Evolutionary conservation across 768 basidiomycete genomes (phyloP), one percentile per base, ranked within the genome.

Genomic region (Lactarius quietus): DNA sequence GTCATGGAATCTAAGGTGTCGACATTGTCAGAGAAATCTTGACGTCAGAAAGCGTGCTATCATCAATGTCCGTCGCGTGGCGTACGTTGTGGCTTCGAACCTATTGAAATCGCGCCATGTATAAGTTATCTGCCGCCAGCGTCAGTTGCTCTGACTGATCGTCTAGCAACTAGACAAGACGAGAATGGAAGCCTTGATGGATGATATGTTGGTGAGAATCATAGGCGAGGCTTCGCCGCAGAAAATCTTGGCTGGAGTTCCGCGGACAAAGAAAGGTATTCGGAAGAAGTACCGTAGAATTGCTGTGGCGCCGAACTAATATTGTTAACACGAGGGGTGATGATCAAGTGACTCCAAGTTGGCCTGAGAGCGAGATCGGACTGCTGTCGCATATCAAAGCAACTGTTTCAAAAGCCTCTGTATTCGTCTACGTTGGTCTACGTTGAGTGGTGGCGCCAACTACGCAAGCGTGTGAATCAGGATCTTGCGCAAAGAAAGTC

Each of bases 101-200:
- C 48, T 26, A 51, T 51, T 51, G 48, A 26, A n/a, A 7, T 26
- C 2, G 48, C 2, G 7, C 45, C 23, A 48, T 15, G 14, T 26
- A 15, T 28, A 15, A 51, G 14, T 6, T 51, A 17, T 51, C 14
- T 33, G 48, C 48, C 23, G 48, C 48, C 26, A 41, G 33, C 9
- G 18, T 64, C 23, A n/a, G 2, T 23, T 33, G 17, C 10, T 31
- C 6, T 33, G 35, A 10, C 17, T 14, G 10, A 61, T 65, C 59
- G 43, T 48, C 48, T 65, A 55, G 56, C 64, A 59, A 65, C 64
- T 55, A 61, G 23, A n/a, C n/a, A n/a, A n/a, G n/a, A 23, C n/a
- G 9, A 18, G 29, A 26, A 26, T 18, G 39, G 33, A 52, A 28
- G 14, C 9, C 35, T 26, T 51, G 39, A 35, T 51, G 43, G 51